Conservation (phyloP, 768 basidiomycete species). For the Macrolepiota albuminosa region DNA sequence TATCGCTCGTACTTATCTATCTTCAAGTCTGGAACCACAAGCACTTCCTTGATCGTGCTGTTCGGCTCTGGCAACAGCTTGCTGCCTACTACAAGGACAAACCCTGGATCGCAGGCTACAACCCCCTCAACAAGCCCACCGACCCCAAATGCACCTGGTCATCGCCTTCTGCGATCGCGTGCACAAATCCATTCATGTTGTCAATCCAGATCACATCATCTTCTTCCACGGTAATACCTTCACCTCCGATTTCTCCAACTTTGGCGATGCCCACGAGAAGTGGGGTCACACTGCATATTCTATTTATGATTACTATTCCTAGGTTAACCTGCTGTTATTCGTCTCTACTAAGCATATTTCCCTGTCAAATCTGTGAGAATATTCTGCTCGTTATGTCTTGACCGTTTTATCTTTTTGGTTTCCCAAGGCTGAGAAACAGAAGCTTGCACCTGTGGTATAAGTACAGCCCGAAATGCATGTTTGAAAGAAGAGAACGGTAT, state of each 20-base stretch:
- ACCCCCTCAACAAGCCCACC: conserved; percentile 80
- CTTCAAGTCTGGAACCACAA: conserved; percentile 71
- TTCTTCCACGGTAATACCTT: conserved; percentile 87
- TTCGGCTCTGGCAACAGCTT: conserved; percentile 76
- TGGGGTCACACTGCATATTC: conserved; percentile 74
- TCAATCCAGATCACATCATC: conserved; percentile 67
- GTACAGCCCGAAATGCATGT: too few species aligned
- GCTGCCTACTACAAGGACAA: conserved; percentile 74
- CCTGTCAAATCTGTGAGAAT: too few species aligned
- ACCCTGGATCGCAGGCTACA: conserved; percentile 84
- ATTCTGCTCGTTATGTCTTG: too few species aligned
- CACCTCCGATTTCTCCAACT: conserved; percentile 72
- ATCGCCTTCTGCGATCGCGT: conserved; percentile 65
- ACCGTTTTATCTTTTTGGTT: too few species aligned
- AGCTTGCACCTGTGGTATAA: too few species aligned
- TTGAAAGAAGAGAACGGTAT: too few species aligned
- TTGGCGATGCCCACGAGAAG: conserved; percentile 54
- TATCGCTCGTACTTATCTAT: background rate
- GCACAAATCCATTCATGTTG: conserved; percentile 62
- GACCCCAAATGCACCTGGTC: conserved; percentile 61
- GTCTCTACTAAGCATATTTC: too few species aligned
- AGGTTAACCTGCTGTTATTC: too few species aligned
- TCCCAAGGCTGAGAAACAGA: too few species aligned
- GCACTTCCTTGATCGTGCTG: conserved; percentile 75
- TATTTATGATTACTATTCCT: conserved; percentile 80